Conservation (phyloP, 2,329 filamentous ascomycete species). For the Ophiostoma populinum region DNA sequence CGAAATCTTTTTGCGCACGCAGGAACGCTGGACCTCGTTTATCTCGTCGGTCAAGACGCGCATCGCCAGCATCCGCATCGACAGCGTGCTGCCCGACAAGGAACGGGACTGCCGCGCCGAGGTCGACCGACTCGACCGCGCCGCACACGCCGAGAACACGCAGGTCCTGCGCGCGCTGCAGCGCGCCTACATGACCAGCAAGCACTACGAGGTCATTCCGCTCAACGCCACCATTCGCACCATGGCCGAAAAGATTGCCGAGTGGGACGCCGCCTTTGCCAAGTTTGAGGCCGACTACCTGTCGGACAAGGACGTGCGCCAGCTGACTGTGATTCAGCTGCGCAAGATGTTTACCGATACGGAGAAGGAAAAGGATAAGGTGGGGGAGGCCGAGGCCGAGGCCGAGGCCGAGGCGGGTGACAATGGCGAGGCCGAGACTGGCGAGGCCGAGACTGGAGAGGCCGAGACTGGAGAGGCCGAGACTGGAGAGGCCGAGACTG, state of each 20-base stretch:
- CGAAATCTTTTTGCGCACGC: slow-evolving; percentile 65
- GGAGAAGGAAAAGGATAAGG: slow-evolving; percentile 59
- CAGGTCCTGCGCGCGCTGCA: slow-evolving; percentile 62
- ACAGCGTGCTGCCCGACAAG: slow-evolving; percentile 80
- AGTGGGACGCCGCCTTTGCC: slow-evolving; percentile 81
- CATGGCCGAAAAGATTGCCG: slow-evolving; percentile 81
- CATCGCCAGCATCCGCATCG: slow-evolving; percentile 74
- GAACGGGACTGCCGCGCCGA: slow-evolving; percentile 65
- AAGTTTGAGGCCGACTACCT: slow-evolving; percentile 90
- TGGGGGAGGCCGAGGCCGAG: slow-evolving; percentile 30
- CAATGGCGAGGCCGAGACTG: slow-evolving; percentile 15
- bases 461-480: slow-evolving; percentile 7
- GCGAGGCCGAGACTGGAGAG: slow-evolving; percentile 9
- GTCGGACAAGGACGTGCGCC: slow-evolving; percentile 88
- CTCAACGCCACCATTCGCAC: slow-evolving; percentile 76
- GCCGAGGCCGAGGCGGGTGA: slow-evolving; percentile 14
- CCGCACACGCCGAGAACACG: slow-evolving; percentile 68
- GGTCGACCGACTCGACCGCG: slow-evolving; percentile 60
- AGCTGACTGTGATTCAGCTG: slow-evolving; percentile 79
- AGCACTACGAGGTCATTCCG: slow-evolving; percentile 93
- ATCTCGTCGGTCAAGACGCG: slow-evolving; percentile 73
- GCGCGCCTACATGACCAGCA: slow-evolving; percentile 79
- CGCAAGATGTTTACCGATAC: slow-evolving; percentile 91
- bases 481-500: slow-evolving; percentile 1
- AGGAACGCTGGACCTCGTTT: slow-evolving; percentile 70